phyloP scores from a whole-genome alignment of 257 asterid species.

The Cynanchum wilfordii region DNA sequence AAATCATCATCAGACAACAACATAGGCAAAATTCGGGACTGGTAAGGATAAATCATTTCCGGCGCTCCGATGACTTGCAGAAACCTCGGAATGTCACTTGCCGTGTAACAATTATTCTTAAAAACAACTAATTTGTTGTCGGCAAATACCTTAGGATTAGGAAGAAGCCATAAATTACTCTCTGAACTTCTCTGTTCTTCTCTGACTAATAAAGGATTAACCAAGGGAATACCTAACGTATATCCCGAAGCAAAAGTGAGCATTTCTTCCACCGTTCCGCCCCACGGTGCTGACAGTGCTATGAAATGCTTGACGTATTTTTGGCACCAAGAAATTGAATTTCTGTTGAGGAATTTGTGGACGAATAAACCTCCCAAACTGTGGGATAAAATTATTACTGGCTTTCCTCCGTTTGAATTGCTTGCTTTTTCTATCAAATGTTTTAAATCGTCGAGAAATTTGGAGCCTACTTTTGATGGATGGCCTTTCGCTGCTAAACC shows the following conservation, averaged over 20 bases:
- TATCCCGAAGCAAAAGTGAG: conserved; percentile 69
- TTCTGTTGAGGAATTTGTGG: conserved; percentile 52
- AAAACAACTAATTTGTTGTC: conserved; percentile 37
- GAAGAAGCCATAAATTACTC: conserved; percentile 72
- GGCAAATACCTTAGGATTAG: conserved; percentile 52
- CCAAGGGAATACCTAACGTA: conserved; percentile 66
- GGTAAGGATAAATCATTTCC: conserved; percentile 53
- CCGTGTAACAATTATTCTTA: conserved; percentile 33
- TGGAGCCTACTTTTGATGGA: conserved; percentile 47
- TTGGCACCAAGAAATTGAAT: conserved; percentile 46
- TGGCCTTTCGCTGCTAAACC: conserved; percentile 68
- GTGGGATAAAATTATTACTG: conserved; percentile 67
- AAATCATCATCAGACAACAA: conserved; percentile 19
- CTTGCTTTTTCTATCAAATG: conserved; percentile 51
- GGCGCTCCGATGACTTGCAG: conserved; percentile 59
- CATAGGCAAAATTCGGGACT: conserved; percentile 55
- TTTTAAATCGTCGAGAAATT: conserved; percentile 48
- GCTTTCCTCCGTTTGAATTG: conserved; percentile 43
- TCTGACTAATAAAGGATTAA: conserved; percentile 59
- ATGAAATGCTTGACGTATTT: conserved; percentile 64
- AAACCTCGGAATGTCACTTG: conserved; percentile 37
- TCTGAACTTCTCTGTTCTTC: conserved; percentile 66
- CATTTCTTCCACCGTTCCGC: conserved; percentile 71
- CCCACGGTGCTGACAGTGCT: conserved; percentile 83
- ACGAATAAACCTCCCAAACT: conserved; percentile 71